phyloP scores from a whole-genome alignment of 805 yeast genomes.

The Lipomyces orientalis region DNA sequence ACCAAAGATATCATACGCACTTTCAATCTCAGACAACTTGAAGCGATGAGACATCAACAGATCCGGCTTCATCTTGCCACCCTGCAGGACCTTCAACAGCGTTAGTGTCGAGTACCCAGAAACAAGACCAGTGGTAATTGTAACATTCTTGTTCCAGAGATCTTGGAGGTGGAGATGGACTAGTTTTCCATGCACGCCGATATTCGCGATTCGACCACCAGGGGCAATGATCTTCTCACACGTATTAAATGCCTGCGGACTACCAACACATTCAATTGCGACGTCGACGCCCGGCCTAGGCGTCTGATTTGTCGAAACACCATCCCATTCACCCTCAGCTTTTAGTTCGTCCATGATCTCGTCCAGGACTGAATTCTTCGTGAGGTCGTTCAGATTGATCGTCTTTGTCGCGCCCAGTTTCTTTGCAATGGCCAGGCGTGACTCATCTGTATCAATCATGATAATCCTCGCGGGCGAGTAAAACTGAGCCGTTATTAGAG shows the following conservation, averaged over 20 bases:
- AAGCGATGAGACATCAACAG: conserved; percentile 35
- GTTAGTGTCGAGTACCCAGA: conserved; percentile 30
- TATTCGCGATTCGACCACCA: conserved; percentile 35
- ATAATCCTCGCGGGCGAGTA: conserved; percentile 30
- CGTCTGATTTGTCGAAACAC: conserved; percentile 15
- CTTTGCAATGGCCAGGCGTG: conserved; percentile 30
- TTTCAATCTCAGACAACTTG: conserved; percentile 30
- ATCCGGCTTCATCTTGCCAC: conserved; percentile 32
- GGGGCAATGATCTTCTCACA: conserved; percentile 30
- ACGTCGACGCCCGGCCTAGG: conserved; percentile 35
- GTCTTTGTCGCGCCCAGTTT: conserved; percentile 28
- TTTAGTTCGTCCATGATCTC: conserved; percentile 12
- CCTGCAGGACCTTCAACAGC: conserved; percentile 24
- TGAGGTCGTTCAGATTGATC: conserved; percentile 24
- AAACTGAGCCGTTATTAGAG: conserved; percentile 32
- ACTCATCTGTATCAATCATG: conserved; percentile 34
- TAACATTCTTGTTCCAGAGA: conserved; percentile 29
- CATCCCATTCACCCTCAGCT: conserved; percentile 8
- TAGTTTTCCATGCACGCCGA: conserved; percentile 33
- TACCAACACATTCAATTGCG: conserved; percentile 36
- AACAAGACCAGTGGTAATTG: conserved; percentile 32
- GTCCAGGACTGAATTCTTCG: conserved; percentile 20
- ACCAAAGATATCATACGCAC: conserved; percentile 35
- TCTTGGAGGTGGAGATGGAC: conserved; percentile 28
- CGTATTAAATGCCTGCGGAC: conserved; percentile 27